Conservation (phyloP, 305 asterid species). For the Fraxinus dipetala region DNA sequence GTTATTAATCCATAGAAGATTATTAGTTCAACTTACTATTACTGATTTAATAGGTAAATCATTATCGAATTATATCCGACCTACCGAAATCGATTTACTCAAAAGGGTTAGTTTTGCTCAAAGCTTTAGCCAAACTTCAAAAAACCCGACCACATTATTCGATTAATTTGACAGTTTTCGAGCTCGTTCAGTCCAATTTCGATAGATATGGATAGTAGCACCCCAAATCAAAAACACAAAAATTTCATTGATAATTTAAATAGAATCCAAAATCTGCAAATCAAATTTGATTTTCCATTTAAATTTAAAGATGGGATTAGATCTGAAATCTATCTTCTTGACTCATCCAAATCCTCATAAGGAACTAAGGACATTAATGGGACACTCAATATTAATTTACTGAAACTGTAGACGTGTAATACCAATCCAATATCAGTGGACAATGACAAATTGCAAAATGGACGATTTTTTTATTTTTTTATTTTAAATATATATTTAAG, state of each 20-base stretch:
- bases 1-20: neutral
- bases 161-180: neutral
- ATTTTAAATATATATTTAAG: too few relatives aligned
- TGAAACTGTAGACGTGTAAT: neutral
- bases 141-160: neutral
- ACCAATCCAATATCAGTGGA: neutral
- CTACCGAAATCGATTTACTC: neutral
- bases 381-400: neutral
- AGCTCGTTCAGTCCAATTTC: neutral
- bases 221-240: neutral
- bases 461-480: neutral
- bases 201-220: neutral
- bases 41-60: neutral
- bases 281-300: neutral
- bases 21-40: neutral
- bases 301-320: neutral
- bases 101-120: neutral
- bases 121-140: neutral
- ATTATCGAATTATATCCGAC: neutral
- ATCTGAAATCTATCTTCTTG: neutral
- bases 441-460: neutral
- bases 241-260: neutral
- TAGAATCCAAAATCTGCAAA: neutral
- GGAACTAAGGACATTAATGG: neutral
- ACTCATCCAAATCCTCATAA: neutral